Conservation (phyloP, 1,139 yeast species). For the Diutina scorzettiae region DNA sequence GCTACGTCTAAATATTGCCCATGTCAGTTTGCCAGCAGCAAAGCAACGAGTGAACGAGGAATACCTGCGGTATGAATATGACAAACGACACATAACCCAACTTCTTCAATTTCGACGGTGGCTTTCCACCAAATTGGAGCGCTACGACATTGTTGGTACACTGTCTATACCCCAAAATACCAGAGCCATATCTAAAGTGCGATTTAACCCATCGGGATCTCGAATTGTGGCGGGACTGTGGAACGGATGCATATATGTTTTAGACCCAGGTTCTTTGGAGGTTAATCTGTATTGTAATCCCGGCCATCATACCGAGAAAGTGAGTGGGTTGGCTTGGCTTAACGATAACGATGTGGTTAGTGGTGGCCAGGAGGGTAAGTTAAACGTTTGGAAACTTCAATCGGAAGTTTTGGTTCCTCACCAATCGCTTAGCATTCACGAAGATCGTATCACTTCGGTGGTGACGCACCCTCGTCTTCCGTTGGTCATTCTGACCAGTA, state of each 20-base stretch:
- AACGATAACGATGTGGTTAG: slow-evolving; percentile 22
- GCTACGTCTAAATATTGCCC: slow-evolving; percentile 41
- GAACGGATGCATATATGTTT: slow-evolving; percentile 59
- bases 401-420: neutral
- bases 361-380: slow-evolving; percentile 57
- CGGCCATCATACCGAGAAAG: slow-evolving; percentile 43
- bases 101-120: slow-evolving; percentile 33
- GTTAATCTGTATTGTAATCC: slow-evolving; percentile 14
- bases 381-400: slow-evolving; percentile 32
- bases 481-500: slow-evolving; percentile 59
- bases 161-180: slow-evolving; percentile 48
- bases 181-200: slow-evolving; percentile 16
- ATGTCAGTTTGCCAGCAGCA: slow-evolving; percentile 37
- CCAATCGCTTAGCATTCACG: slow-evolving; percentile 23
- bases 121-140: slow-evolving; percentile 23
- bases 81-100: neutral
- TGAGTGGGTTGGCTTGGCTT: slow-evolving; percentile 61
- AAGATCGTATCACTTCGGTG: slow-evolving; percentile 48
- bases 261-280: slow-evolving; percentile 29
- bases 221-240: slow-evolving; percentile 23
- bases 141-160: slow-evolving; percentile 46
- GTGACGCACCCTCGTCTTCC: slow-evolving; percentile 55
- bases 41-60: slow-evolving; percentile 25
- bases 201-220: neutral
- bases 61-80: slow-evolving; percentile 13